phyloP scores from a whole-genome alignment of 2,329 filamentous ascomycete genomes.

The Pseudocercospora vitis region DNA sequence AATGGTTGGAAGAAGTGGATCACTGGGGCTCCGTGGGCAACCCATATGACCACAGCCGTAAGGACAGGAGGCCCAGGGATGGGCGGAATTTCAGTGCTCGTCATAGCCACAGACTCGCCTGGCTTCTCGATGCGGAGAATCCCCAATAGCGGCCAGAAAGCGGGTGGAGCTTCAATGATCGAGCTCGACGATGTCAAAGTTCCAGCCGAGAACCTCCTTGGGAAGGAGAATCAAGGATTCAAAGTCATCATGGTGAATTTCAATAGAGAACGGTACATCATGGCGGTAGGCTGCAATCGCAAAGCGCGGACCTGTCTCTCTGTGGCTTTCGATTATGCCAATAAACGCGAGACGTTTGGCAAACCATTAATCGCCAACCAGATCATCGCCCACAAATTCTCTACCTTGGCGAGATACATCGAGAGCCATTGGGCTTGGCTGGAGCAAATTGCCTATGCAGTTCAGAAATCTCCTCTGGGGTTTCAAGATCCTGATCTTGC shows the following conservation, averaged over 20 bases:
- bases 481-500: constrained; percentile 46
- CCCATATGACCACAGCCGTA: constrained; percentile 55
- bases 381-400: constrained; percentile 37
- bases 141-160: constrained; percentile 65
- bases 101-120: constrained; percentile 53
- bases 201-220: constrained; percentile 55
- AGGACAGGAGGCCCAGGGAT: constrained; percentile 58
- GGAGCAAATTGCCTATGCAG: constrained; percentile 37
- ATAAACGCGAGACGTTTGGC: constrained; percentile 38
- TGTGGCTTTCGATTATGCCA: constrained; percentile 35
- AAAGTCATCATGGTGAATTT: constrained; percentile 60
- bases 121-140: constrained; percentile 59
- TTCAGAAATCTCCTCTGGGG: constrained; percentile 31
- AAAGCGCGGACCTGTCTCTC: constrained; percentile 47
- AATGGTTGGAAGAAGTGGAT: constrained; percentile 63
- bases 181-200: constrained; percentile 58
- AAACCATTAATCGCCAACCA: constrained; percentile 38
- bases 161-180: constrained; percentile 54
- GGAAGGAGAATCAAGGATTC: constrained; percentile 58
- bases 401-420: constrained; percentile 35
- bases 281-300: constrained; percentile 58
- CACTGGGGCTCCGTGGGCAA: constrained; percentile 52
- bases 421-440: constrained; percentile 37
- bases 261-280: constrained; percentile 60
- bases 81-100: constrained; percentile 57